Percentiles rank a stretch among this genome's conserved stretches.
Evolutionary conservation across 257 asterid species (phyloP).

Genomic region (Capsicum chinense): DNA sequence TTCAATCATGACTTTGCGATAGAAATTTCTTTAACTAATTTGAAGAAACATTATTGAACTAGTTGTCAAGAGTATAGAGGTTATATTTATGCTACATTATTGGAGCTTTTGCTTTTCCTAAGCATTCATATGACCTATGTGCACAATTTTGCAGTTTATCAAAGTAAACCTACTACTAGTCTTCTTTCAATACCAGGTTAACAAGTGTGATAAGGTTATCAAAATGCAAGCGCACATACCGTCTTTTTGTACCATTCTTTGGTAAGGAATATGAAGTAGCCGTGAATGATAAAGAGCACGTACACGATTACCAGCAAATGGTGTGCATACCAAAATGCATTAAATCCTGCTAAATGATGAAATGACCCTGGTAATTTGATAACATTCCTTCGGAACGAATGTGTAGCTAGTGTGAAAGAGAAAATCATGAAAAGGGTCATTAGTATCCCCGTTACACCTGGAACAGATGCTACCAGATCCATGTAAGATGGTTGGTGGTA

Average conservation of each 20-base stretch:
- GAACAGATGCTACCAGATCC: slow-evolving; percentile 45
- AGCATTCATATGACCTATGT: background rate
- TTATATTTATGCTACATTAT: background rate
- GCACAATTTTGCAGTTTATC: background rate
- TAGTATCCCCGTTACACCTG: slow-evolving; percentile 65
- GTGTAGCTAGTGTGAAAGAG: slow-evolving; percentile 73
- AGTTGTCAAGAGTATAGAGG: background rate
- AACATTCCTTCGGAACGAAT: slow-evolving; percentile 71
- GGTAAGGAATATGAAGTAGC: slow-evolving; percentile 68
- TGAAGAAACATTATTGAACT: background rate
- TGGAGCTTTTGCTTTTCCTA: background rate
- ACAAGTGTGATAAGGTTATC: background rate
- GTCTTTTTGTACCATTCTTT: slow-evolving; percentile 74
- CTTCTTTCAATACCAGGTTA: slow-evolving; percentile 8
- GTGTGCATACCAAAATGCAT: slow-evolving; percentile 92
- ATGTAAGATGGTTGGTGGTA: slow-evolving; percentile 64
- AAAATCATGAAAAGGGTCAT: slow-evolving; percentile 62
- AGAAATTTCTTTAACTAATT: background rate
- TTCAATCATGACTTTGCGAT: background rate
- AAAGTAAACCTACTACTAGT: background rate
- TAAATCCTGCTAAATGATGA: slow-evolving; percentile 77
- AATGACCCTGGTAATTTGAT: slow-evolving; percentile 67
- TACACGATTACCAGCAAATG: slow-evolving; percentile 77
- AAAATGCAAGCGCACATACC: slow-evolving; percentile 44
- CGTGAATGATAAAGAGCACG: slow-evolving; percentile 69